Conservation (phyloP, 495 filamentous ascomycete species). For the Sphaerosporella brunnea region DNA sequence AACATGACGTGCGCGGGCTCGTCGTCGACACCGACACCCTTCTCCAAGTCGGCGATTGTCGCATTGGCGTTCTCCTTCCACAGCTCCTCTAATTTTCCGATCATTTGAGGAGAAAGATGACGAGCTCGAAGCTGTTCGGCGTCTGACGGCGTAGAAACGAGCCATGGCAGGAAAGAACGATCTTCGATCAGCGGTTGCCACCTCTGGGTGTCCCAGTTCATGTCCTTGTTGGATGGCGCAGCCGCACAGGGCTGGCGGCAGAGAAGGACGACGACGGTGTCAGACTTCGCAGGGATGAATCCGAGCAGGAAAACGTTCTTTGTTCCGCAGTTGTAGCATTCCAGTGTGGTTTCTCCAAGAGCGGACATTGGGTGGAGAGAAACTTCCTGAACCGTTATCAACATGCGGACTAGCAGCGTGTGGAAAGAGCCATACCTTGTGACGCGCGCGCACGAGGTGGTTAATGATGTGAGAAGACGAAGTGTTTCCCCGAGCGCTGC, state of each 20-base stretch:
- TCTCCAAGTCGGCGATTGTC: constrained; percentile 83
- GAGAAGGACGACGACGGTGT: constrained; percentile 91
- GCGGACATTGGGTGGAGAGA: constrained; percentile 87
- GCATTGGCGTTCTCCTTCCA: constrained; percentile 93
- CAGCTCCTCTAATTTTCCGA: constrained; percentile 93
- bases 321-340: constrained; percentile 98
- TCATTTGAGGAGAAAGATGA: constrained; percentile 86
- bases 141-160: constrained; percentile 75
- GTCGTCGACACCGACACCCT: constrained; percentile 82
- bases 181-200: constrained; percentile 98
- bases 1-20: constrained; percentile 85
- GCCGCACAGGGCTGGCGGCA: constrained; percentile 94
- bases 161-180: constrained; percentile 85
- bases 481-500: constrained; percentile 89
- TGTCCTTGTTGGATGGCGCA: constrained; percentile 92
- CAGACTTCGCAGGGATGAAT: constrained; percentile 98
- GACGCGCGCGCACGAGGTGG: constrained; percentile 87
- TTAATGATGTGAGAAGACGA: constrained; percentile 97
- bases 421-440: constrained; percentile 38
- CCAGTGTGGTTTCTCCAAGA: constrained; percentile 90
- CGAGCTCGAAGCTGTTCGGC: constrained; percentile 89
- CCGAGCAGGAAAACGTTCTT: constrained; percentile 99
- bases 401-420: background rate
- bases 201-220: constrained; percentile 98
- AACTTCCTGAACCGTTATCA: constrained; percentile 45